Base-by-base conservation (phyloP, 371 early-diverging fungal genomes). In the Saksenaea oblongispora region DNA sequence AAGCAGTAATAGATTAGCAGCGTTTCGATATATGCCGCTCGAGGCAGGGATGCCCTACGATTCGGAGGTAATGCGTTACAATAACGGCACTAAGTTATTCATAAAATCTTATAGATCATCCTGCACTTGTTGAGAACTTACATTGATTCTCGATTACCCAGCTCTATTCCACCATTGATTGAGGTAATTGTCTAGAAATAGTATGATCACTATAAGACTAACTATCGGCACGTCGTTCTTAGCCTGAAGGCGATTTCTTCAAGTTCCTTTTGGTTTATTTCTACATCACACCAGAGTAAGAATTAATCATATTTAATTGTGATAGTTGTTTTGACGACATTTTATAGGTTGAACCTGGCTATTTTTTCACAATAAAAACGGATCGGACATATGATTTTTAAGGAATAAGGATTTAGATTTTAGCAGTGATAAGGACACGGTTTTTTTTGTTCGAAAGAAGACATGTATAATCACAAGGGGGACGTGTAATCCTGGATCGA, bases 281-380 rank as follows among this genome's bases (percentile, higher is more conserved):
- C 44, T 67, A 58, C 34, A 63, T 59, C 34, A 67, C 63, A 1
- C 63, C 62, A 54, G 67, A 67, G 63, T 66, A 66, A 56, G 66
- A 44, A 8, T 17, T 44, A 18, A 44, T 15, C 44, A 44, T 15
- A 7, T 44, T 22, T n/a, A n/a, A n/a, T n/a, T n/a, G 0, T 44
- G 17, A 36, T 13, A 11, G 44, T 1, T n/a, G 18, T 7, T 44
- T n/a, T 44, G 10, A 14, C 18, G 17, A 44, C 44, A 44, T 44
- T 8, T n/a, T n/a, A 10, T 44, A 44, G 44, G 44, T 18, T 44
- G 7, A 44, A 44, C n/a, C 44, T 18, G 11, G 44, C n/a, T n/a
- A 44, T 44, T 44, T 44, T 44, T 44, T 15, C 22, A 7, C 44
- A 44, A 44, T 44, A 44, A 44, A 44, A 44, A 8, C 44, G 0